Percentiles rank a stretch among this genome's conserved stretches.
These are phyloP conservation scores for Rhodotorula sp. DNA, from an alignment of 1,284 basidiomycete species.

Conservation along the genomic window DNA sequence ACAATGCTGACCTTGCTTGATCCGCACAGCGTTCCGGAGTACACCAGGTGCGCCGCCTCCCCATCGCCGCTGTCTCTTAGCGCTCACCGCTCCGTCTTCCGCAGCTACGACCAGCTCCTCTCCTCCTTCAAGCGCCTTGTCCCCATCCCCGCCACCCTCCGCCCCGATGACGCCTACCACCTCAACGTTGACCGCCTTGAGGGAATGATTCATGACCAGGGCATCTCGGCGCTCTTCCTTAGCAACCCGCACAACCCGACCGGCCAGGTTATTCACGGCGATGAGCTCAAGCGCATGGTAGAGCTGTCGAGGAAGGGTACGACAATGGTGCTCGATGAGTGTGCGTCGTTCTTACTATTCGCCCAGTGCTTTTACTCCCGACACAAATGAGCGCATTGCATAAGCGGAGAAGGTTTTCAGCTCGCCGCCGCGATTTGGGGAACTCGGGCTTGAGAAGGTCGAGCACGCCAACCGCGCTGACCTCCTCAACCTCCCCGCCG, in stretches of 20 bases:
- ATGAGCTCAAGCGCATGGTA: conserved; percentile 79
- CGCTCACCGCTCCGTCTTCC: too few species aligned
- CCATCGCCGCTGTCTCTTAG: too few species aligned
- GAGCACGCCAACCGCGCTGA: too few species aligned
- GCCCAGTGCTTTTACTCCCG: too few species aligned
- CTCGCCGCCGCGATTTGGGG: too few species aligned
- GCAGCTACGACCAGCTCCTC: conserved; percentile 64
- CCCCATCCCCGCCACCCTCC: conserved; percentile 73
- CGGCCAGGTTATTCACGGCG: conserved; percentile 55
- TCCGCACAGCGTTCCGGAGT: conserved; percentile 66
- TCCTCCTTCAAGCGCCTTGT: conserved; percentile 85
- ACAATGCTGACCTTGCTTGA: not conserved
- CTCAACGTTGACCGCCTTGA: conserved; percentile 66
- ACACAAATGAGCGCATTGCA: too few species aligned
- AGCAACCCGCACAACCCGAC: conserved; percentile 93
- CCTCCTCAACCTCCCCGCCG: not conserved
- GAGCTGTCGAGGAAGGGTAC: conserved; percentile 65
- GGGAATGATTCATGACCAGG: conserved; percentile 58
- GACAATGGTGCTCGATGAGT: conserved; percentile 82
- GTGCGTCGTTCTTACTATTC: conserved; percentile 51
- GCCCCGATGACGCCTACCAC: conserved; percentile 61
- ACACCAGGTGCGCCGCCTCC: conserved; percentile 58
- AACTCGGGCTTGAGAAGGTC: not conserved
- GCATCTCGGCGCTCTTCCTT: conserved; percentile 82
- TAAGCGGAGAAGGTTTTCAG: too few species aligned